A percentile compares a stretch with the other conserved stretches of the same genome.
phyloP scores from a whole-genome alignment of 2,329 filamentous ascomycete species.

The Ampelomyces quisqualis region DNA sequence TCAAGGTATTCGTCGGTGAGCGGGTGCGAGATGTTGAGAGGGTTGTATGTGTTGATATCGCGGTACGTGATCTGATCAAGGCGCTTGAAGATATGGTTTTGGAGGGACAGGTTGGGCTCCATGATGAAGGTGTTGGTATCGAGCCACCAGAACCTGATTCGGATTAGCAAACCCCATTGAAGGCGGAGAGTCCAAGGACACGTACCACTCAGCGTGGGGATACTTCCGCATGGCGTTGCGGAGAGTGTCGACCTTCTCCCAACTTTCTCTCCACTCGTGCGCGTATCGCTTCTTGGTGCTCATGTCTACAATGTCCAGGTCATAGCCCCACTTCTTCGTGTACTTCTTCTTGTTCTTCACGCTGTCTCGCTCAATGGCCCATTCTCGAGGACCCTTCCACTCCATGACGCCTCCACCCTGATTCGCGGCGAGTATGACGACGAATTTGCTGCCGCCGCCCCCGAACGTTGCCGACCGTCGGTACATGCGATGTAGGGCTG shows the following conservation, averaged over 20 bases:
- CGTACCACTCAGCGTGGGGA: slow-evolving; percentile 92
- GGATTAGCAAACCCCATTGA: slow-evolving; percentile 27
- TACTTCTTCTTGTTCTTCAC: slow-evolving; percentile 94
- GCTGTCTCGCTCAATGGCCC: slow-evolving; percentile 97
- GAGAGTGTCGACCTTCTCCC: slow-evolving; percentile 97
- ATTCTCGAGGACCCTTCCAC: slow-evolving; percentile 95
- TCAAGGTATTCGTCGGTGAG: slow-evolving; percentile 75
- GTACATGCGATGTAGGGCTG: slow-evolving; percentile 62
- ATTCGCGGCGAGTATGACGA: slow-evolving; percentile 91
- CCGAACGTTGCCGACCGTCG: slow-evolving; percentile 72
- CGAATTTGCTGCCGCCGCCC: slow-evolving; percentile 87
- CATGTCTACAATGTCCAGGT: slow-evolving; percentile 96
- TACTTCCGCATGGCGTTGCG: slow-evolving; percentile 89
- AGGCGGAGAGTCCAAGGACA: slow-evolving; percentile 8
- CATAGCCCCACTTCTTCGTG: slow-evolving; percentile 83
- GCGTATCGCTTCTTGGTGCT: slow-evolving; percentile 98
- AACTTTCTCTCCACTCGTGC: slow-evolving; percentile 98
- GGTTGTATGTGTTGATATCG: slow-evolving; percentile 96
- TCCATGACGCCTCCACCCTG: slow-evolving; percentile 97
- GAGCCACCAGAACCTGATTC: slow-evolving; percentile 97
- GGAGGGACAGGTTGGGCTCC: slow-evolving; percentile 89
- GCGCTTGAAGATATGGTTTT: slow-evolving; percentile 84
- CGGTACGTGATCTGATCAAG: slow-evolving; percentile 77
- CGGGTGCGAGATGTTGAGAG: slow-evolving; percentile 88
- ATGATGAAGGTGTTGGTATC: slow-evolving; percentile 98